phyloP scores from a whole-genome alignment of 2,329 filamentous ascomycete species.

The Diplodia seriata region DNA sequence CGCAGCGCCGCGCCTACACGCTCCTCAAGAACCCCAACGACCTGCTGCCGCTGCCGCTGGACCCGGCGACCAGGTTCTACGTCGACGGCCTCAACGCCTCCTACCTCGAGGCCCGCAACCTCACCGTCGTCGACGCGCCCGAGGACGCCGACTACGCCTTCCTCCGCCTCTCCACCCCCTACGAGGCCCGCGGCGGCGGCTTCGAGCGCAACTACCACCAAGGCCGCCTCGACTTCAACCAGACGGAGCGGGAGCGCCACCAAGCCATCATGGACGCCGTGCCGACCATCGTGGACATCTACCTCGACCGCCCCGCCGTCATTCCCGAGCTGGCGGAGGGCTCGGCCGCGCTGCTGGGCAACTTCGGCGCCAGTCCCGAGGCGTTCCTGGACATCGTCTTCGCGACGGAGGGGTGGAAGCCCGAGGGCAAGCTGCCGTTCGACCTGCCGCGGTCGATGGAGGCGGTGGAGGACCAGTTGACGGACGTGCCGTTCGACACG shows the following conservation, averaged over 20 bases:
- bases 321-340: constrained; percentile 53
- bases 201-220: constrained; percentile 51
- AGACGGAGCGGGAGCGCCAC: constrained; percentile 49
- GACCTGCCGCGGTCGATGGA: constrained; percentile 56
- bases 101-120: constrained; percentile 42
- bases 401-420: constrained; percentile 45
- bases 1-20: constrained; percentile 48
- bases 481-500: constrained; percentile 50
- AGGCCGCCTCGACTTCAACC: constrained; percentile 53
- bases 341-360: constrained; percentile 50
- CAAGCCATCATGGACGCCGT: constrained; percentile 50
- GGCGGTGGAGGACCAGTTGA: constrained; percentile 49
- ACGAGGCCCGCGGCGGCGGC: constrained; percentile 51
- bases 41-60: constrained; percentile 41
- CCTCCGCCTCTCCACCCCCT: constrained; percentile 50
- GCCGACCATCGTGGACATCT: constrained; percentile 53
- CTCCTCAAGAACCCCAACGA: constrained; percentile 47
- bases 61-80: constrained; percentile 43
- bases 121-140: constrained; percentile 46
- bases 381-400: constrained; percentile 56
- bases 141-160: constrained; percentile 53
- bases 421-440: constrained; percentile 55
- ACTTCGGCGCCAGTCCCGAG: constrained; percentile 50
- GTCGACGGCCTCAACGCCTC: constrained; percentile 46
- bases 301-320: constrained; percentile 54